Conservation (phyloP, 495 filamentous ascomycete genomes). For the Letharia lupina region DNA sequence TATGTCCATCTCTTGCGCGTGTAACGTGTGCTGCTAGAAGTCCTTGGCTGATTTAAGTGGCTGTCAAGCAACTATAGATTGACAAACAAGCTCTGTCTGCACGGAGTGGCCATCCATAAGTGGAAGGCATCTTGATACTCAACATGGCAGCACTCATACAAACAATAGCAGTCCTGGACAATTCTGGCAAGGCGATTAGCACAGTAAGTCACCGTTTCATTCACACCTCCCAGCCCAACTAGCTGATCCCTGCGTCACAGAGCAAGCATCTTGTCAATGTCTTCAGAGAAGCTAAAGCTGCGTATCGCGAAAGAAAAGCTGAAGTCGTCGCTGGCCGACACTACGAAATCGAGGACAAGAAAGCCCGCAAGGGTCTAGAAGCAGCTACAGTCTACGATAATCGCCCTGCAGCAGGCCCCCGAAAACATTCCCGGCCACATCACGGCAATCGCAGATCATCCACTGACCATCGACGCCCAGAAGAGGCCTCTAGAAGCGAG, state of each 20-base stretch:
- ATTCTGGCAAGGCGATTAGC: conserved; percentile 85
- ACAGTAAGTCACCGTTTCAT: conserved; percentile 51
- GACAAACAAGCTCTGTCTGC: background rate
- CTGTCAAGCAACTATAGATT: background rate
- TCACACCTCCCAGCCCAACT: conserved; percentile 8
- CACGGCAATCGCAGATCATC: conserved; percentile 13
- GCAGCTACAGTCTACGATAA: conserved; percentile 45
- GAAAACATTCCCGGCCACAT: conserved; percentile 27
- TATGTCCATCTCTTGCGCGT: background rate
- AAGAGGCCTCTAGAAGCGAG: background rate
- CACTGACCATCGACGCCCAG: conserved; percentile 10
- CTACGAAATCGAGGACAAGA: conserved; percentile 46
- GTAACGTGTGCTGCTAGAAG: background rate
- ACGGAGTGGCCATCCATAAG: background rate
- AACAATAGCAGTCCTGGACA: conserved; percentile 85
- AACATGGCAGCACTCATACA: conserved; percentile 46
- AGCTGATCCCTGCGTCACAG: conserved; percentile 40
- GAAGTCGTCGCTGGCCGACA: conserved; percentile 60
- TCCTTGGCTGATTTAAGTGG: background rate
- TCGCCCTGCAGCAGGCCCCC: conserved; percentile 36
- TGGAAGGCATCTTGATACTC: background rate
- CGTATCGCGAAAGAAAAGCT: conserved; percentile 76
- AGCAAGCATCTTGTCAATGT: conserved; percentile 80
- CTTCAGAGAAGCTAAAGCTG: conserved; percentile 78
- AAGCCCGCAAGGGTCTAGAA: conserved; percentile 41